Conservation (phyloP, 805 yeast species). For the Wickerhamiella kazuoi region DNA sequence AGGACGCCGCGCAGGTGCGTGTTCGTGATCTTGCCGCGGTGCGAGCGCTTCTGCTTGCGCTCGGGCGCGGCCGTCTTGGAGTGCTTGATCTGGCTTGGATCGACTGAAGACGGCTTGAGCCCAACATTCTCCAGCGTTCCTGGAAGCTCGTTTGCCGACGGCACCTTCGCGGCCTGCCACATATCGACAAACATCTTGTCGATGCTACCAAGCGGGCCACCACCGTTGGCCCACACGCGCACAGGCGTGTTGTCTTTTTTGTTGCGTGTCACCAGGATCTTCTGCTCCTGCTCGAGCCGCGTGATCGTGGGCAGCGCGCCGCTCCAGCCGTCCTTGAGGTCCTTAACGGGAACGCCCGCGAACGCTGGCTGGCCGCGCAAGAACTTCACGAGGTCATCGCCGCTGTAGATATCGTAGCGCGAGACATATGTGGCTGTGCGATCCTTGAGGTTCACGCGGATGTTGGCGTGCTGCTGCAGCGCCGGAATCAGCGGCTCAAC, state of each 20-base stretch:
- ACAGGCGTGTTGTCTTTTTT: constrained; percentile 91
- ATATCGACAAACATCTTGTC: constrained; percentile 66
- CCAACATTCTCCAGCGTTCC: constrained; percentile 62
- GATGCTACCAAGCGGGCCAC: constrained; percentile 51
- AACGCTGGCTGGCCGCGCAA: constrained; percentile 70
- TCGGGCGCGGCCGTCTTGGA: constrained; percentile 33
- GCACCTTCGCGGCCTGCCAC: constrained; percentile 69
- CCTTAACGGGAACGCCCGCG: constrained; percentile 72
- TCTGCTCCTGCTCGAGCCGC: constrained; percentile 57
- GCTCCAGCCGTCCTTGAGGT: constrained; percentile 81
- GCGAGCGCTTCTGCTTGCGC: constrained; percentile 68
- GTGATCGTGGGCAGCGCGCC: constrained; percentile 67
- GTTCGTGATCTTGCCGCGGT: constrained; percentile 87
- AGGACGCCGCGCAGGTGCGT: constrained; percentile 92
- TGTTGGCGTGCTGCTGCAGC: constrained; percentile 57
- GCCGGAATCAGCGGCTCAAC: constrained; percentile 54
- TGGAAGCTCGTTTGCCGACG: constrained; percentile 67
- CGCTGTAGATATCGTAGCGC: constrained; percentile 67
- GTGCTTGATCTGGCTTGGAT: constrained; percentile 78
- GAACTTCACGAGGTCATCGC: constrained; percentile 56
- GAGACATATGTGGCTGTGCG: constrained; percentile 74
- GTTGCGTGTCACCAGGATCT: constrained; percentile 68
- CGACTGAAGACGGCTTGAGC: constrained; percentile 94
- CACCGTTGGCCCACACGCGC: constrained; percentile 76
- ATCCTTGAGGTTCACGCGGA: constrained; percentile 43